Evolutionary conservation across 2,329 filamentous ascomycete genomes (phyloP), one percentile per base, ranked within the genome.

Genomic region (Chaetomiaceae sp.): DNA sequence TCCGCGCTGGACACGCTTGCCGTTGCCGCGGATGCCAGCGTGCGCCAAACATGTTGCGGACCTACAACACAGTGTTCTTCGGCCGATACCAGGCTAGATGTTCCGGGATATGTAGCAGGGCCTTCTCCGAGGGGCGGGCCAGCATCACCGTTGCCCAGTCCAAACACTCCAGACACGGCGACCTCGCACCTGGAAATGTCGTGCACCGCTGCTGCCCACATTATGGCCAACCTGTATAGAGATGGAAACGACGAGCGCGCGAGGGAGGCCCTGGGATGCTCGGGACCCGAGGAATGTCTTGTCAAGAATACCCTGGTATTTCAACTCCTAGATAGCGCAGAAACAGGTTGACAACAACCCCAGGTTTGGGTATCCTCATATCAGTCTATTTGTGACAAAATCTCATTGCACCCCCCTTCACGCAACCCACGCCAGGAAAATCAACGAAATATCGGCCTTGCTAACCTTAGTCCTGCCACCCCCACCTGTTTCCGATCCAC

Each of bases 251-350:
- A 37, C 14, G 43, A 45, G 55, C 13, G 12, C 25, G 40, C 16
- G 23, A 16, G 5, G 5, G 19, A 42, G 38, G 45, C 19, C 25
- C 38, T 41, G 30, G 45, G 39, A n/a, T 48, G 45, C 38, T 34
- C 39, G 10, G 40, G 31, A 17, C n/a, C 43, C n/a, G 31, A 37
- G n/a, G 43, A 45, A 13, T 45, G 43, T 27, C n/a, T 45, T 12
- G 43, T 47, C 17, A 51, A 34, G 42, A 51, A 39, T 23, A 35
- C 33, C 21, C 35, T 35, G 13, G 16, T 51, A 14, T 25, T 45
- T 19, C 43, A 37, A 13, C 31, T 45, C 13, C 20, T 45, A 3
- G 43, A 45, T 17, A 35, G 42, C 21, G n/a, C 27, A 21, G 42
- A 33, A 38, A 21, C 17, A 17, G 35, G 35, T 19, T 38, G 17